A percentile compares a stretch with the other conserved stretches of the same genome.
Conservation (phyloP, 345 rosid genomes). For the Pugionium dolabratum region DNA sequence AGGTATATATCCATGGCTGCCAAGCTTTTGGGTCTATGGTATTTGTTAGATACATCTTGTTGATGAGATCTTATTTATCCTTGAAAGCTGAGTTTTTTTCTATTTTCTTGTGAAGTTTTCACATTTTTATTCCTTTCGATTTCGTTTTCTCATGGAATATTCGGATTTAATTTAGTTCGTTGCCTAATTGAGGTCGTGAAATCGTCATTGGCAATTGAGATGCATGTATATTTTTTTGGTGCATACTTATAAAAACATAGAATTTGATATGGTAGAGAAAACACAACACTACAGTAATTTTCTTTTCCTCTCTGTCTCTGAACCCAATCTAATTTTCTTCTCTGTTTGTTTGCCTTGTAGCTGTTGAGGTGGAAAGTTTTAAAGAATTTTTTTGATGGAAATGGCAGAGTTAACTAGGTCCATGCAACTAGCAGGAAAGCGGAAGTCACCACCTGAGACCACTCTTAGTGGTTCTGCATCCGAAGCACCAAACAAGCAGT, state of each 20-base stretch:
- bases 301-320: too few relatives aligned
- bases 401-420: slow-evolving; percentile 31
- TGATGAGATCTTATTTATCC: too few relatives aligned
- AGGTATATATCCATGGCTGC: too few relatives aligned
- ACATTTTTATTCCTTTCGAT: not conserved
- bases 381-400: slow-evolving; percentile 22
- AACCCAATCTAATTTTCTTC: not conserved
- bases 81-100: too few relatives aligned
- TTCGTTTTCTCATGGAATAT: not conserved
- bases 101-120: not conserved
- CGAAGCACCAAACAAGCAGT: slow-evolving; percentile 57
- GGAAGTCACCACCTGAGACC: slow-evolving; percentile 58
- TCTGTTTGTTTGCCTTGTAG: slow-evolving; percentile 23
- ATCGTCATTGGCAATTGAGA: not conserved
- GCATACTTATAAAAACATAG: too few relatives aligned
- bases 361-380: slow-evolving; percentile 9
- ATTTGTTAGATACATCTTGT: too few relatives aligned
- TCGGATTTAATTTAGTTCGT: not conserved
- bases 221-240: too few relatives aligned
- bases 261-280: too few relatives aligned
- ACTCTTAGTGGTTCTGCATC: slow-evolving; percentile 37
- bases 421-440: slow-evolving; percentile 54
- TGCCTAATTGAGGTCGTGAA: slow-evolving; percentile 15
- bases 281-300: too few relatives aligned
- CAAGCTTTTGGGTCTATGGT: too few relatives aligned